Evolutionary conservation across 2,329 filamentous ascomycete species (phyloP).

Genomic region (Epichloe uncinata): DNA sequence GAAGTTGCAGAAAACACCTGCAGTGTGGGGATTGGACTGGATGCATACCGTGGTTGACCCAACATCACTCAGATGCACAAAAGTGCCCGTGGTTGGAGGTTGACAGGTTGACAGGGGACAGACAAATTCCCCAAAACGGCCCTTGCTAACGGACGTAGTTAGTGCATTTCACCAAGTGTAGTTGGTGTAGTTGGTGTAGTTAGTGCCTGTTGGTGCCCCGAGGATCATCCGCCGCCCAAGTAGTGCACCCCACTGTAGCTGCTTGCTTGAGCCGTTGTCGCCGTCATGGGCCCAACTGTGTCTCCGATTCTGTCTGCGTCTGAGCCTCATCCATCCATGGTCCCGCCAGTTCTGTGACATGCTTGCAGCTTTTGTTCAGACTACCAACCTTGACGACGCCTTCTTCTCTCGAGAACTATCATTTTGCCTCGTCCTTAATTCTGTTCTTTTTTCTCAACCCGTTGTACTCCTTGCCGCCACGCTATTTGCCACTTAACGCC

Average conservation of each 20-base stretch:
- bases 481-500: neutral
- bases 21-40: neutral
- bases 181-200: no score
- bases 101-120: no score
- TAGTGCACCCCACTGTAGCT: no score
- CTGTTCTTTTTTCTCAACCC: neutral
- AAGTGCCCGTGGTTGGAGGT: no score
- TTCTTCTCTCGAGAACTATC: neutral
- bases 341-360: constrained; percentile 1
- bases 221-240: constrained; percentile 1
- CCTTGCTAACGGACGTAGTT: no score
- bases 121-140: neutral
- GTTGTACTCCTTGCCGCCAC: neutral
- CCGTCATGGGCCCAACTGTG: neutral
- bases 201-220: neutral
- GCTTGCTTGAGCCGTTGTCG: neutral
- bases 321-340: neutral
- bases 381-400: neutral
- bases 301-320: neutral
- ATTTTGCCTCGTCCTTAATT: neutral
- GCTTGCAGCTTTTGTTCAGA: neutral
- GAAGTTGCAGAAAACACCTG: neutral
- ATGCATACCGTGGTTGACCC: neutral
- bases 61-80: neutral
- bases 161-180: no score